Evolutionary conservation across 1,284 basidiomycete genomes (phyloP).

Genomic region (Lentinula novae-zelandiae): DNA sequence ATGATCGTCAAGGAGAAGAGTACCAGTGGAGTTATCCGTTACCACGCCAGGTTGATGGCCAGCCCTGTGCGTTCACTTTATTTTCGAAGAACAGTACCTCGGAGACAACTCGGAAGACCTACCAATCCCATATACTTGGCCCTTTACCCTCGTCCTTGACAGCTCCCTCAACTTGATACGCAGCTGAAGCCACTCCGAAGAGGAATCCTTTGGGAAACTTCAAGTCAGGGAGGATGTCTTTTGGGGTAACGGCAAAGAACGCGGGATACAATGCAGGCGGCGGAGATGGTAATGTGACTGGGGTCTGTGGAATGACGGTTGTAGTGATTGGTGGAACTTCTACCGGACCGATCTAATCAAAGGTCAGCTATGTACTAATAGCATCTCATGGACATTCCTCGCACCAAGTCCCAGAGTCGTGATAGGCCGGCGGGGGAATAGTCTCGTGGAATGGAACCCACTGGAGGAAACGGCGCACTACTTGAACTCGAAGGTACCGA

Average conservation of each 20-base stretch:
- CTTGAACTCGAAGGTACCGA: background rate
- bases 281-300: constrained; percentile 37
- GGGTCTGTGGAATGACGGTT: constrained; percentile 33
- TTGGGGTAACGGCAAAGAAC: constrained; percentile 40
- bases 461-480: constrained; percentile 28
- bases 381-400: constrained; percentile 6
- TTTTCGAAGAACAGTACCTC: background rate
- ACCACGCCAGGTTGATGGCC: constrained; percentile 37
- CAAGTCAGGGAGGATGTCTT: constrained; percentile 35
- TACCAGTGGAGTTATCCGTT: constrained; percentile 38
- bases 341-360: constrained; percentile 38
- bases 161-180: constrained; percentile 48
- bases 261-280: constrained; percentile 42
- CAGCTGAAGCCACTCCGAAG: constrained; percentile 45
- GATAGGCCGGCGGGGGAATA: constrained; percentile 36
- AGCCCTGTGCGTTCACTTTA: constrained; percentile 21
- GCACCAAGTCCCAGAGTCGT: constrained; percentile 39
- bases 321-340: constrained; percentile 44
- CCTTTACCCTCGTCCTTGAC: constrained; percentile 46
- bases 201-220: constrained; percentile 40
- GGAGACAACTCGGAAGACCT: background rate
- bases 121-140: constrained; percentile 44
- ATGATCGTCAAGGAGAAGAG: background rate
- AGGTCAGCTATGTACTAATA: background rate
- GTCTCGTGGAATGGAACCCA: constrained; percentile 35